A percentile compares a stretch with the other conserved stretches of the same genome.
phyloP scores from a whole-genome alignment of 1,284 basidiomycete species.

The Boletus smithii region DNA sequence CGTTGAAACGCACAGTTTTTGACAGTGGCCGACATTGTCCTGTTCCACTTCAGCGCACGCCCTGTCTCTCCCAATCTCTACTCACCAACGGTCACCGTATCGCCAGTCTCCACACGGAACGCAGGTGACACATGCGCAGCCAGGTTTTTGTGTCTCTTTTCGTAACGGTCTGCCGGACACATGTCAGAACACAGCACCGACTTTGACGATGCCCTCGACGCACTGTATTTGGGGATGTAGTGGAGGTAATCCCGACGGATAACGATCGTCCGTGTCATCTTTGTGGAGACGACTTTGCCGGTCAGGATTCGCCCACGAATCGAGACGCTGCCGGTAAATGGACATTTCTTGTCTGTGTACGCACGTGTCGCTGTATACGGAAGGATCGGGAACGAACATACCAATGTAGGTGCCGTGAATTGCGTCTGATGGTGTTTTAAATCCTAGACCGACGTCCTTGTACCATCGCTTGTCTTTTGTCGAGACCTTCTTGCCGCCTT shows the following conservation, averaged over 20 bases:
- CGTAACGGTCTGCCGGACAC: constrained; percentile 73
- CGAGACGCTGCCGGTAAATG: constrained; percentile 93
- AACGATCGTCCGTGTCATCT: constrained; percentile 99
- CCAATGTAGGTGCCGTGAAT: constrained; percentile 97
- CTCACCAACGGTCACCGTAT: constrained; percentile 93
- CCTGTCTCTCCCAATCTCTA: constrained; percentile 20
- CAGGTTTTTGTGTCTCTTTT: constrained; percentile 98
- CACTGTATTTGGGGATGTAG: constrained; percentile 98
- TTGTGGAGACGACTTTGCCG: constrained; percentile 96
- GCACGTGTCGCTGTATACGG: constrained; percentile 3
- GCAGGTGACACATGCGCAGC: constrained; percentile 96
- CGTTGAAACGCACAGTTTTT: constrained; percentile 99
- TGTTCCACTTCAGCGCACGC: constrained; percentile 27
- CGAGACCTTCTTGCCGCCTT: constrained; percentile 84
- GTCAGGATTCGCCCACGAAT: constrained; percentile 99
- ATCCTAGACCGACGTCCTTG: constrained; percentile 97
- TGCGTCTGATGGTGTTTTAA: constrained; percentile 96
- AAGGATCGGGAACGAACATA: constrained; percentile 40
- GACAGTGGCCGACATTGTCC: constrained; percentile 98
- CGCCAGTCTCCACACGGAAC: constrained; percentile 94
- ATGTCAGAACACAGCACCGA: constrained; percentile 12
- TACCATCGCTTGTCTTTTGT: constrained; percentile 99
- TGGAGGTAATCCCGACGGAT: constrained; percentile 99
- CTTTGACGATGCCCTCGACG: constrained; percentile 21
- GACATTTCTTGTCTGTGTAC: constrained; percentile 95